Conservation (phyloP, 257 asterid genomes). For the Osmanthus fragrans region DNA sequence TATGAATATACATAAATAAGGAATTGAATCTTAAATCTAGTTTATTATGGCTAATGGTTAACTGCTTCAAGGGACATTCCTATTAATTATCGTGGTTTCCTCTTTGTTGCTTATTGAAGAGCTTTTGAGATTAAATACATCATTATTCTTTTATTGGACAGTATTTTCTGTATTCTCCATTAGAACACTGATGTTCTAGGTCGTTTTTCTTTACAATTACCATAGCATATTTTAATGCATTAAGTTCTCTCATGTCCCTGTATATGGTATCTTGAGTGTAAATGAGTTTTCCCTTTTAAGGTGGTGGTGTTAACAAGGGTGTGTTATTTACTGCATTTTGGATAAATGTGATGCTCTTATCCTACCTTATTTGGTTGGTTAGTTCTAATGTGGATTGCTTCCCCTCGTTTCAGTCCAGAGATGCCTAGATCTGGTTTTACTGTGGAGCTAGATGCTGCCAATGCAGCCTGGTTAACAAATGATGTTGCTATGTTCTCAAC, state of each 20-base stretch:
- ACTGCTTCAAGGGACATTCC: neutral
- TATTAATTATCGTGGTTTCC: neutral
- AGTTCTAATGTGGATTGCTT: slow-evolving; percentile 27
- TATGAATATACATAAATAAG: neutral
- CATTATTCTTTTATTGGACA: neutral
- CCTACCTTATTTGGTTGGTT: slow-evolving; percentile 17
- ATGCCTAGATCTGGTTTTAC: slow-evolving; percentile 73
- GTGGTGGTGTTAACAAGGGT: slow-evolving; percentile 1
- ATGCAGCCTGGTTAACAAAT: slow-evolving; percentile 88
- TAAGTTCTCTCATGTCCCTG: neutral
- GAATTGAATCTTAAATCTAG: neutral
- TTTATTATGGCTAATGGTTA: neutral
- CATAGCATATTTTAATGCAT: neutral
- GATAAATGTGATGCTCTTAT: slow-evolving; percentile 17
- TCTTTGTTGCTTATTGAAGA: neutral
- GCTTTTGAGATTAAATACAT: neutral
- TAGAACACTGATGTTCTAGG: neutral
- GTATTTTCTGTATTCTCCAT: neutral
- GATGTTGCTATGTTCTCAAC: slow-evolving; percentile 94
- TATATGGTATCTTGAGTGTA: neutral
- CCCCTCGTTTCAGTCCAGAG: slow-evolving; percentile 63
- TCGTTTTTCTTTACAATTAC: slow-evolving; percentile 1
- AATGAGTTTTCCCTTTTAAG: slow-evolving; percentile 14
- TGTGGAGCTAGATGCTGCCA: slow-evolving; percentile 91
- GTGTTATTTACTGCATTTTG: slow-evolving; percentile 15